A percentile compares a stretch with the other conserved stretches of the same genome.
phyloP scores from a whole-genome alignment of 345 rosid genomes.

The Abelmoschus esculentus region DNA sequence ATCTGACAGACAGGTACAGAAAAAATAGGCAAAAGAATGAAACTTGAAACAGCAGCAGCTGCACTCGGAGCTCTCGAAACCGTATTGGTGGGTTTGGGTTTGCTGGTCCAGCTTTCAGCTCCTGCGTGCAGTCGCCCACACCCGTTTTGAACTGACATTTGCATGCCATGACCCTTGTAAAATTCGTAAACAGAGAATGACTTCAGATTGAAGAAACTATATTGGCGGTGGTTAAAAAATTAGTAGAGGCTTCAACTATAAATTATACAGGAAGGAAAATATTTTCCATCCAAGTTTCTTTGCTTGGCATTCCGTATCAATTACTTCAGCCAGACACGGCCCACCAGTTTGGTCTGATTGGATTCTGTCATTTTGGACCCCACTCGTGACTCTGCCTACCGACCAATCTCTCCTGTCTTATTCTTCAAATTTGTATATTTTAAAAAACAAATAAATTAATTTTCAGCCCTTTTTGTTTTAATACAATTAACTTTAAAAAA shows the following conservation, averaged over 20 bases:
- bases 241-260: too few relatives aligned
- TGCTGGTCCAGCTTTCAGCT: not conserved
- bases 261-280: not conserved
- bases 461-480: too few relatives aligned
- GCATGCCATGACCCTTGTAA: not conserved
- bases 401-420: slow-evolving; percentile 9
- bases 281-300: not conserved
- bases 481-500: too few relatives aligned
- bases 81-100: not conserved
- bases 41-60: not conserved
- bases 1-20: not conserved
- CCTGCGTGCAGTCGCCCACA: not conserved
- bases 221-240: not conserved
- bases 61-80: too few relatives aligned
- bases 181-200: not conserved
- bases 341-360: slow-evolving; percentile 31
- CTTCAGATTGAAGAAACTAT: not conserved
- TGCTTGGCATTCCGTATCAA: slow-evolving; percentile 27
- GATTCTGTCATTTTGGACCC: slow-evolving; percentile 16
- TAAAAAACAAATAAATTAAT: too few relatives aligned
- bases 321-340: not conserved
- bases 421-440: too few relatives aligned
- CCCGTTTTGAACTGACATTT: not conserved
- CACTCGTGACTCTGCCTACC: slow-evolving; percentile 19
- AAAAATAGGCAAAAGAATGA: not conserved